These are phyloP conservation scores for Plantago major DNA, from an alignment of 257 asterid genomes.

Conservation along the genomic window DNA sequence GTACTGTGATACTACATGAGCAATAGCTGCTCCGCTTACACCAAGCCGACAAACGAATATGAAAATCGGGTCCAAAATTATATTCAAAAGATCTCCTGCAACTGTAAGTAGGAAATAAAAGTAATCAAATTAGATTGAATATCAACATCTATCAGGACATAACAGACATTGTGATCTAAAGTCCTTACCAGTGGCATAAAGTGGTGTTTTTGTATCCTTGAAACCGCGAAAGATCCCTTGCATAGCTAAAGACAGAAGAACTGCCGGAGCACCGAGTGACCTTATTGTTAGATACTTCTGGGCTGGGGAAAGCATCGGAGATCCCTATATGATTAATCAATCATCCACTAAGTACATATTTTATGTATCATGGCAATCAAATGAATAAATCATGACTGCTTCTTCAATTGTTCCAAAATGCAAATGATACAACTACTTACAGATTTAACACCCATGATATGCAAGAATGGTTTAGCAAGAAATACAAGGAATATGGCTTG, in stretches of 20 bases:
- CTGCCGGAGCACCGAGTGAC: slow-evolving; percentile 95
- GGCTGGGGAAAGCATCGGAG: slow-evolving; percentile 80
- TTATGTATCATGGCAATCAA: background rate
- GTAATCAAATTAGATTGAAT: background rate
- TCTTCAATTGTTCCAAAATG: background rate
- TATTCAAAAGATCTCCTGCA: slow-evolving; percentile 65
- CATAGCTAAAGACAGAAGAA: slow-evolving; percentile 94
- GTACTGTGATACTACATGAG: slow-evolving; percentile 95
- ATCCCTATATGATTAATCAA: slow-evolving; percentile 42
- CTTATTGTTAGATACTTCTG: slow-evolving; percentile 61
- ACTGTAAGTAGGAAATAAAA: slow-evolving; percentile 32
- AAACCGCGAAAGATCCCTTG: slow-evolving; percentile 95
- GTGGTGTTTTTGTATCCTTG: slow-evolving; percentile 87
- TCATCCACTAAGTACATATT: background rate
- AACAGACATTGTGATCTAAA: background rate
- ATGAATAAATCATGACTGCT: no score
- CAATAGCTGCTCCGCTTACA: slow-evolving; percentile 94
- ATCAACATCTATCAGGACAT: background rate
- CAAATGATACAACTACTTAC: slow-evolving; percentile 29
- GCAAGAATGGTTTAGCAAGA: slow-evolving; percentile 56
- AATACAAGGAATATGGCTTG: slow-evolving; percentile 64
- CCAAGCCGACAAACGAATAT: slow-evolving; percentile 72
- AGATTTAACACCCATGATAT: slow-evolving; percentile 82
- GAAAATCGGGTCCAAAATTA: slow-evolving; percentile 81
- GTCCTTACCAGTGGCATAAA: slow-evolving; percentile 73